These are phyloP conservation scores for Fusarium cyanostomum DNA, from an alignment of 2,329 filamentous ascomycete species.

Conservation along the genomic window DNA sequence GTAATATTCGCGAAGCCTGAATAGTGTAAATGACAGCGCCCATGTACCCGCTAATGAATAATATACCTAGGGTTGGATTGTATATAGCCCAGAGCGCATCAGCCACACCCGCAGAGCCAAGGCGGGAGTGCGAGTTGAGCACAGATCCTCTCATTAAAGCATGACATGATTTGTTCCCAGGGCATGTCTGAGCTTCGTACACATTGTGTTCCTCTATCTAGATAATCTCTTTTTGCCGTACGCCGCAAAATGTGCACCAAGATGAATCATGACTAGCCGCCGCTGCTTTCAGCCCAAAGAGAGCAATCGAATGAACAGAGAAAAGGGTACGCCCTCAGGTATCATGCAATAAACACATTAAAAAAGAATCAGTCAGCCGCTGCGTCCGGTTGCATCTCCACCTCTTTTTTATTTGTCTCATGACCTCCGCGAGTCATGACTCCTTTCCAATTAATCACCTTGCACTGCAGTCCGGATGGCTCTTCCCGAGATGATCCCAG, in stretches of 20 bases:
- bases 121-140: neutral
- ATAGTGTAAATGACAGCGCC: too few species aligned
- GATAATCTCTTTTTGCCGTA: slow-evolving; percentile 20
- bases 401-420: slow-evolving; percentile 9
- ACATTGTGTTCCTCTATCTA: slow-evolving; percentile 30
- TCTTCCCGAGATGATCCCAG: slow-evolving; percentile 1
- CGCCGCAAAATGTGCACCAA: slow-evolving; percentile 24
- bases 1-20: too few species aligned
- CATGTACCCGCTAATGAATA: too few species aligned
- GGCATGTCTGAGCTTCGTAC: neutral
- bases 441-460: slow-evolving; percentile 13
- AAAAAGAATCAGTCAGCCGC: slow-evolving; percentile 21
- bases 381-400: slow-evolving; percentile 16
- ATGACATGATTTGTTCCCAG: neutral
- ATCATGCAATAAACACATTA: slow-evolving; percentile 33
- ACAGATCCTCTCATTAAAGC: neutral
- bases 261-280: slow-evolving; percentile 7
- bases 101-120: neutral
- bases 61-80: too few species aligned
- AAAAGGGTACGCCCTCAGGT: slow-evolving; percentile 33
- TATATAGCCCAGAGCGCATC: neutral
- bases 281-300: slow-evolving; percentile 4
- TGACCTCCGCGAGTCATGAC: slow-evolving; percentile 22
- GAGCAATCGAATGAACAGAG: slow-evolving; percentile 6
- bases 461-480: slow-evolving; percentile 1